phyloP scores from a whole-genome alignment of 805 yeast genomes.

The Kazachstania bromeliacearum region DNA sequence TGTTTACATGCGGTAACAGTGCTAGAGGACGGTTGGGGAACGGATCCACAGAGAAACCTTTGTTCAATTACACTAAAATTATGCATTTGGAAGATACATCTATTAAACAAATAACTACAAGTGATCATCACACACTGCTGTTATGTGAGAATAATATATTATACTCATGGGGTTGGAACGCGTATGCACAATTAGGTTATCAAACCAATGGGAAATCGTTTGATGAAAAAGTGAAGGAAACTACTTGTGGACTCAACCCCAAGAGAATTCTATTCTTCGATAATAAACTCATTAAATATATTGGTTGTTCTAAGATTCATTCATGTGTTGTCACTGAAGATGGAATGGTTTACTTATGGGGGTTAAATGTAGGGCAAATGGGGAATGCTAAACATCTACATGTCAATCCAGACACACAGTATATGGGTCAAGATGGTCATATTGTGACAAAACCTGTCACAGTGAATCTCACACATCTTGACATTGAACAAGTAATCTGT shows the following conservation, averaged over 20 bases:
- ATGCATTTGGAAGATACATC: constrained; percentile 28
- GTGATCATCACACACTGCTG: constrained; percentile 61
- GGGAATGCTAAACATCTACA: constrained; percentile 38
- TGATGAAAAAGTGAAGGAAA: constrained; percentile 21
- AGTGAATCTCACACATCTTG: constrained; percentile 13
- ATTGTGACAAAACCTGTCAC: constrained; percentile 14
- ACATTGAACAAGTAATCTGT: constrained; percentile 48
- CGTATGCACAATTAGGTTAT: constrained; percentile 58
- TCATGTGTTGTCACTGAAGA: constrained; percentile 47
- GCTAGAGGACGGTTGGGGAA: constrained; percentile 67
- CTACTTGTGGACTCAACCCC: constrained; percentile 18
- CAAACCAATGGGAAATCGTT: constrained; percentile 19
- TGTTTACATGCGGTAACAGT: constrained; percentile 58
- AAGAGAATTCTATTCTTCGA: constrained; percentile 21
- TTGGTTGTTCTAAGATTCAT: constrained; percentile 60
- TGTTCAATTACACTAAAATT: constrained; percentile 38
- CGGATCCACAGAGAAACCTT: constrained; percentile 32
- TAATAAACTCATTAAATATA: constrained; percentile 30
- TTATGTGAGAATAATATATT: constrained; percentile 45
- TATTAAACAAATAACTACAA: constrained; percentile 36
- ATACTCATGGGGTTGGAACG: constrained; percentile 74
- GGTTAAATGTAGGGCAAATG: constrained; percentile 75
- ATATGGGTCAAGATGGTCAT: constrained; percentile 35
- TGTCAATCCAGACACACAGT: constrained; percentile 35
- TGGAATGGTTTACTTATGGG: constrained; percentile 57